Evolutionary conservation across 169 alveolate species (phyloP).

Genomic region (Nephromyces sp.): DNA sequence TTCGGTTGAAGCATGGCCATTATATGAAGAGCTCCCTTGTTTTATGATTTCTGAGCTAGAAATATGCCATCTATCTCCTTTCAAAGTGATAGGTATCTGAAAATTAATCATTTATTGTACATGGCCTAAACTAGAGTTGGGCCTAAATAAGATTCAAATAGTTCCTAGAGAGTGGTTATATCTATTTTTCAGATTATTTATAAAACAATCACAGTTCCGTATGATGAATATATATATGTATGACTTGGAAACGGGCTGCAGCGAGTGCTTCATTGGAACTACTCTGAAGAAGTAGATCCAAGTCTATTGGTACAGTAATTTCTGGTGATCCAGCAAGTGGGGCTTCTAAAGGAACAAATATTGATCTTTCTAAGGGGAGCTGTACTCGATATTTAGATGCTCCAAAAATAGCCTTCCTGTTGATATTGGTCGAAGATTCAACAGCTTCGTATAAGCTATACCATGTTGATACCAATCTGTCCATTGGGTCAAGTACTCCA

Average conservation of each 20-base stretch:
- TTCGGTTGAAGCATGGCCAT: neutral
- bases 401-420: neutral
- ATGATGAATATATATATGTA: neutral
- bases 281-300: neutral
- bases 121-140: too few relatives aligned
- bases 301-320: neutral
- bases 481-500: neutral
- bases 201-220: too few relatives aligned
- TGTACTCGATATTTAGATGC: neutral
- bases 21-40: too few relatives aligned
- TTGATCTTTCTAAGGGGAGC: neutral
- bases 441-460: neutral
- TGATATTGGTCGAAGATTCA: neutral
- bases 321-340: neutral
- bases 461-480: neutral
- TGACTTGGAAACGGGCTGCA: neutral
- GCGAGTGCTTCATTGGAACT: neutral
- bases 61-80: neutral
- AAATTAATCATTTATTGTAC: too few relatives aligned
- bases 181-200: too few relatives aligned
- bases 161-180: too few relatives aligned
- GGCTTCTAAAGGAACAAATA: neutral
- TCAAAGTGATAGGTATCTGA: neutral
- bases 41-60: neutral
- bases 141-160: too few relatives aligned